These are phyloP conservation scores for Anthostomella pinea DNA, from an alignment of 2,329 filamentous ascomycete species.

Conservation along the genomic window DNA sequence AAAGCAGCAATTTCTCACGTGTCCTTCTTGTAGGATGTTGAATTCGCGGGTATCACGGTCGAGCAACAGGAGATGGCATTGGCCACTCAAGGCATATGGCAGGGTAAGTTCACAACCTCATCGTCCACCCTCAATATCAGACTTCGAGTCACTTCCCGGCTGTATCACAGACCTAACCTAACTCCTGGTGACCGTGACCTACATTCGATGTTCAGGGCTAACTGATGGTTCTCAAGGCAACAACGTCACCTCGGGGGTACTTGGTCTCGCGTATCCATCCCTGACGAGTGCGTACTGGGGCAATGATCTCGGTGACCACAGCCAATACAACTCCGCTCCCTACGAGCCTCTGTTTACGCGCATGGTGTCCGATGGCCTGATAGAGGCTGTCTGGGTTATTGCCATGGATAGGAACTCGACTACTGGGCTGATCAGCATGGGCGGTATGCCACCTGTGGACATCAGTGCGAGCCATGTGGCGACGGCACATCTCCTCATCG, in stretches of 20 bases:
- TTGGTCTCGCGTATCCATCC: conserved; percentile 50
- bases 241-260: conserved; percentile 49
- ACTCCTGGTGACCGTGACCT: no score
- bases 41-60: conserved; percentile 44
- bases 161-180: no score
- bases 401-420: conserved; percentile 46
- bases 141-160: no score
- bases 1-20: not conserved
- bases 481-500: conserved; percentile 43
- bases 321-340: conserved; percentile 36
- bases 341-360: conserved; percentile 50
- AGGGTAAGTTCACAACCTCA: conserved; percentile 35
- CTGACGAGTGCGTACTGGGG: conserved; percentile 48
- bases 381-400: conserved; percentile 47
- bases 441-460: conserved; percentile 42
- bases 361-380: conserved; percentile 44
- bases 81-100: conserved; percentile 49
- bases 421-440: conserved; percentile 45
- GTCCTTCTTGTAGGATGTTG: conserved; percentile 37
- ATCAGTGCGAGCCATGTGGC: conserved; percentile 25
- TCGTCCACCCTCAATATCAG: not conserved
- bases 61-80: conserved; percentile 46
- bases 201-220: not conserved
- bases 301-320: conserved; percentile 34
- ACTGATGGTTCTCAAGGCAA: conserved; percentile 10